Conservation (phyloP, 2,329 filamentous ascomycete genomes). For the Stachybotrys elegans region DNA sequence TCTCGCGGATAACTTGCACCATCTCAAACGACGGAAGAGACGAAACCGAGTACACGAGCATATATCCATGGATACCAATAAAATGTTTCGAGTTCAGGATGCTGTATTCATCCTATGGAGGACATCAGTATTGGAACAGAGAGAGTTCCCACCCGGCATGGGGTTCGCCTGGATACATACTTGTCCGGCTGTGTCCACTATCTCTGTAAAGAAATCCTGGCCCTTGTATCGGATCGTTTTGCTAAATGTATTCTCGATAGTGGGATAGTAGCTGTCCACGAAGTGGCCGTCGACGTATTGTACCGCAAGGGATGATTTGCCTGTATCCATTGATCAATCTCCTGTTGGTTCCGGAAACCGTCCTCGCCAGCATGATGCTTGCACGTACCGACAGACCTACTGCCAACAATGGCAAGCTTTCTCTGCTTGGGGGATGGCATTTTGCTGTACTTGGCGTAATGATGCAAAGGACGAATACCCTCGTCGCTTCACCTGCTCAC, state of each 20-base stretch:
- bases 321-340: slow-evolving; percentile 38
- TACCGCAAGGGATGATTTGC: slow-evolving; percentile 95
- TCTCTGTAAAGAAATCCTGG: slow-evolving; percentile 92
- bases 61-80: slow-evolving; percentile 97
- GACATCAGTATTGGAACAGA: too few relatives aligned
- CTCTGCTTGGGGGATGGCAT: slow-evolving; percentile 79
- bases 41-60: slow-evolving; percentile 97
- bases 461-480: too few relatives aligned
- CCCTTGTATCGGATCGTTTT: slow-evolving; percentile 90
- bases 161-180: slow-evolving; percentile 37
- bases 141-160: too few relatives aligned
- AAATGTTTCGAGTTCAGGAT: slow-evolving; percentile 98
- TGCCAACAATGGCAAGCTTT: slow-evolving; percentile 94
- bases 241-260: slow-evolving; percentile 98
- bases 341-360: too few relatives aligned
- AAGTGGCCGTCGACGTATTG: slow-evolving; percentile 98
- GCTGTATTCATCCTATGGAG: slow-evolving; percentile 86
- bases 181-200: slow-evolving; percentile 96
- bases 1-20: slow-evolving; percentile 92
- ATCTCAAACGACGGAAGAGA: slow-evolving; percentile 95
- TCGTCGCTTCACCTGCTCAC: too few relatives aligned
- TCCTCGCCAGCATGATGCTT: too few relatives aligned
- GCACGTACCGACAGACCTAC: slow-evolving; percentile 68
- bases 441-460: slow-evolving; percentile 10
- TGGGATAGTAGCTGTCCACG: slow-evolving; percentile 98